Percentiles rank a stretch among this genome's conserved stretches.
These are phyloP conservation scores for Arabidopsis suecica DNA, from an alignment of 345 rosid species.

Conservation along the genomic window DNA sequence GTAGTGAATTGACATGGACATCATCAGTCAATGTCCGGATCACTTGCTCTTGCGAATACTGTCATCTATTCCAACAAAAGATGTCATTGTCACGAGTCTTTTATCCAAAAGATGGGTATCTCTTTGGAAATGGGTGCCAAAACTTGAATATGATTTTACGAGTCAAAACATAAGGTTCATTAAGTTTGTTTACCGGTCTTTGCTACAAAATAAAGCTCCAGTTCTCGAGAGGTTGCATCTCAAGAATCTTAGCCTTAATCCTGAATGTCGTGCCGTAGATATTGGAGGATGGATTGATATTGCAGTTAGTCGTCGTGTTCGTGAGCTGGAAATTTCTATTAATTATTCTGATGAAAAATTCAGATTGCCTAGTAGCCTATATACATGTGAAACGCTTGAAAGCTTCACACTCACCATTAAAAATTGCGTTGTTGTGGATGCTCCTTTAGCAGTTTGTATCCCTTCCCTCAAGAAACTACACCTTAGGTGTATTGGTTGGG, in stretches of 20 bases:
- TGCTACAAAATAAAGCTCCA: slow-evolving; percentile 17
- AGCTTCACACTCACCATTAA: neutral
- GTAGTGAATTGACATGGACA: slow-evolving; percentile 26
- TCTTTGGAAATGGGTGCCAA: slow-evolving; percentile 19
- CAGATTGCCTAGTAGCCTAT: slow-evolving; percentile 20
- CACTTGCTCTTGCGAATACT: slow-evolving; percentile 31
- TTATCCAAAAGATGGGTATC: slow-evolving; percentile 37
- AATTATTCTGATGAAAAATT: neutral
- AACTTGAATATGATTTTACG: neutral
- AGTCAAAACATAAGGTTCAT: neutral
- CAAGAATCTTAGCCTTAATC: neutral
- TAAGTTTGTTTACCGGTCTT: slow-evolving; percentile 28
- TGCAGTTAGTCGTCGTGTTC: slow-evolving; percentile 16
- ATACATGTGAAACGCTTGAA: slow-evolving; percentile 13
- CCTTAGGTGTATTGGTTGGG: neutral
- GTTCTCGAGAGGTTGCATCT: neutral
- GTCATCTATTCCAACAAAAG: slow-evolving; percentile 20
- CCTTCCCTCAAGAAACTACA: slow-evolving; percentile 14
- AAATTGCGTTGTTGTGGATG: neutral
- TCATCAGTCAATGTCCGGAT: slow-evolving; percentile 16
- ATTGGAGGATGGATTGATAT: slow-evolving; percentile 21
- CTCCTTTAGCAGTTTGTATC: slow-evolving; percentile 10
- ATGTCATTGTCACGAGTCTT: slow-evolving; percentile 5
- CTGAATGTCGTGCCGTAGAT: neutral
- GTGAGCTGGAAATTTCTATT: neutral